Percentiles rank a stretch among this genome's conserved stretches.
Conservation (phyloP, 2,329 filamentous ascomycete species). For the Pestalotiopsis sp. region DNA sequence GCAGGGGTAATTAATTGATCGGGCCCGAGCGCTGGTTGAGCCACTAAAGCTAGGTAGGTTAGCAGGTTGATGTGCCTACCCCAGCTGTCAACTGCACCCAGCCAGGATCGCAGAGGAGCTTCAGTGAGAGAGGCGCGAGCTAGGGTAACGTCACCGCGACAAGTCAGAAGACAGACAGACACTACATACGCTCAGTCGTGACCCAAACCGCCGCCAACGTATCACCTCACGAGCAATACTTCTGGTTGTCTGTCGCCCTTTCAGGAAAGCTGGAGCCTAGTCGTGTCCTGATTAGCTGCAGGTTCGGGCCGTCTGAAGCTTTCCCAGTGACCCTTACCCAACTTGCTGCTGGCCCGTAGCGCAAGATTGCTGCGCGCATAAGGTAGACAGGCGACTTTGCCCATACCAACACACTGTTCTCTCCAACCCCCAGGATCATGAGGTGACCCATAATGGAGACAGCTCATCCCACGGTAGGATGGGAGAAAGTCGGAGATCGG, state of each 20-base stretch:
- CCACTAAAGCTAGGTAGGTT: background rate
- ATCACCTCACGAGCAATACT: background rate
- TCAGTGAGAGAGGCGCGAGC: background rate
- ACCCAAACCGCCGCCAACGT: background rate
- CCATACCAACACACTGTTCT: background rate
- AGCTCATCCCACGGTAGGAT: slow-evolving; percentile 76
- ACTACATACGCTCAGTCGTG: background rate
- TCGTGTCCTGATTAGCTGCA: background rate
- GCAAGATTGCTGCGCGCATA: background rate
- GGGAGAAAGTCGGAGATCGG: slow-evolving; percentile 89
- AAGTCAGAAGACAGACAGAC: background rate
- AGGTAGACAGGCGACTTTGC: background rate
- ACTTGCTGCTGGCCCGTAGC: background rate
- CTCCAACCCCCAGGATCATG: slow-evolving; percentile 17
- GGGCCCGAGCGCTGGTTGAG: background rate
- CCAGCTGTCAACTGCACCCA: background rate
- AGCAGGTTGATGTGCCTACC: background rate
- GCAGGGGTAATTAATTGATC: background rate
- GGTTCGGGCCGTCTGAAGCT: background rate
- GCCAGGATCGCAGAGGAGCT: background rate
- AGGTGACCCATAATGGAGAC: slow-evolving; percentile 51
- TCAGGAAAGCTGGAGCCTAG: background rate
- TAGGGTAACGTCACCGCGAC: background rate
- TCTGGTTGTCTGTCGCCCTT: background rate
- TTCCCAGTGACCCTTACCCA: background rate